Percentiles rank a stretch among this genome's conserved stretches.
Conservation (phyloP, 768 basidiomycete species). For the Leccinum imitatum region DNA sequence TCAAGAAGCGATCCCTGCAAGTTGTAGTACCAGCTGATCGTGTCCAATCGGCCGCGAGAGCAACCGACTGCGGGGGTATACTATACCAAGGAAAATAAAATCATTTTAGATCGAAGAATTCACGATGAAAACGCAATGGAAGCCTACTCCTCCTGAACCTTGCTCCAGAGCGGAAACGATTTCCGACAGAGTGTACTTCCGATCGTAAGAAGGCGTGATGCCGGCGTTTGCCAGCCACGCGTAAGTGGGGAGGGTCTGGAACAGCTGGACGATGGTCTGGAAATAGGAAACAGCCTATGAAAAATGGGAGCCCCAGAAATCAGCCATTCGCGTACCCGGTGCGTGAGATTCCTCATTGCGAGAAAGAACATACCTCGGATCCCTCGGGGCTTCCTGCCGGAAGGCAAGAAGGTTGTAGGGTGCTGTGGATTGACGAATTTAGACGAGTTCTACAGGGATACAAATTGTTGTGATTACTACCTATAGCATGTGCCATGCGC, state of each 20-base stretch:
- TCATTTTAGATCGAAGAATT: not conserved
- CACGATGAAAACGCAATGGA: not conserved
- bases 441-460: not conserved
- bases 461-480: constrained; percentile 1
- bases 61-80: constrained; percentile 53
- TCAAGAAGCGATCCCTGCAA: constrained; percentile 63
- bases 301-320: not conserved
- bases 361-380: constrained; percentile 45
- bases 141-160: constrained; percentile 47
- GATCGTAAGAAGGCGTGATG: constrained; percentile 61
- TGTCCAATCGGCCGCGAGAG: constrained; percentile 35
- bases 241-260: constrained; percentile 72
- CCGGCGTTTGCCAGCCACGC: constrained; percentile 68
- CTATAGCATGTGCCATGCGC: constrained; percentile 60
- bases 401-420: constrained; percentile 56
- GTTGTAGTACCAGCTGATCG: constrained; percentile 64
- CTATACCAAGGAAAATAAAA: constrained; percentile 22
- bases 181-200: constrained; percentile 55
- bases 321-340: not conserved
- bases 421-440: constrained; percentile 38
- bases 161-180: constrained; percentile 54
- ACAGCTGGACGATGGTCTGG: constrained; percentile 53
- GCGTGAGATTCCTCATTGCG: not conserved
- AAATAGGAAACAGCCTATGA: constrained; percentile 66
- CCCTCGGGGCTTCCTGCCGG: constrained; percentile 56